phyloP scores from a whole-genome alignment of 83 land plant species.

The Diphasiastrum complanatum region DNA sequence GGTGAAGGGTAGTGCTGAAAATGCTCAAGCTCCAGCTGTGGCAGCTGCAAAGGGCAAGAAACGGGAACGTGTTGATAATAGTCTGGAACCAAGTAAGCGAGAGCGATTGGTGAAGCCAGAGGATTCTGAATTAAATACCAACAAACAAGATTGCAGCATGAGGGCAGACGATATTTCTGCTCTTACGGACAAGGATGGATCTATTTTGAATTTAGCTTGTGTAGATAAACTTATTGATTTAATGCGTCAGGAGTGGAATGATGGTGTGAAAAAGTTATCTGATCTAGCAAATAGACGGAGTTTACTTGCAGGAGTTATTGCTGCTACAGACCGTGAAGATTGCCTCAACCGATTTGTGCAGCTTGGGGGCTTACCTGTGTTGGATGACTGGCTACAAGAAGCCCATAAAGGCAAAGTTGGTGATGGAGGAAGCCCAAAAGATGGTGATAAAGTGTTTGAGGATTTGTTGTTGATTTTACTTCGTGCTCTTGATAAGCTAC shows the following conservation, averaged over 20 bases:
- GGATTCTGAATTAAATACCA: neutral
- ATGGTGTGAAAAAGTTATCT: neutral
- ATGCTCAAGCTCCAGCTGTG: neutral
- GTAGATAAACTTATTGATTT: neutral
- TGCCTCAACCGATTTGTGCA: conserved; percentile 3
- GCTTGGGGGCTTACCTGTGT: conserved; percentile 3
- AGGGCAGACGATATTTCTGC: neutral
- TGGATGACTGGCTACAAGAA: conserved; percentile 3
- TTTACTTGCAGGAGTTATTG: neutral
- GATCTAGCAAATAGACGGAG: neutral
- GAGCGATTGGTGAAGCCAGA: neutral
- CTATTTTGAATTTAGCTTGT: neutral
- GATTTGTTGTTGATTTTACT: neutral
- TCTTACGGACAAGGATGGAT: neutral
- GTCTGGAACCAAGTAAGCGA: conserved; percentile 1
- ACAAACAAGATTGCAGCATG: neutral
- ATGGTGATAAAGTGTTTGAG: neutral
- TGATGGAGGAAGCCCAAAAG: neutral
- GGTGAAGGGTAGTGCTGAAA: neutral
- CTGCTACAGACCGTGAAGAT: neutral
- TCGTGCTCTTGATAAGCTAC: conserved; percentile 4
- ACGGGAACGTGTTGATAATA: neutral
- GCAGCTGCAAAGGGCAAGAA: conserved; percentile 2
- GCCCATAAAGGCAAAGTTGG: conserved; percentile 1
- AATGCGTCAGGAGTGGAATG: conserved; percentile 1